A percentile compares a stretch with the other conserved stretches of the same genome.
phyloP scores from a whole-genome alignment of 2,329 filamentous ascomycete species.

The Alternaria consortialis region DNA sequence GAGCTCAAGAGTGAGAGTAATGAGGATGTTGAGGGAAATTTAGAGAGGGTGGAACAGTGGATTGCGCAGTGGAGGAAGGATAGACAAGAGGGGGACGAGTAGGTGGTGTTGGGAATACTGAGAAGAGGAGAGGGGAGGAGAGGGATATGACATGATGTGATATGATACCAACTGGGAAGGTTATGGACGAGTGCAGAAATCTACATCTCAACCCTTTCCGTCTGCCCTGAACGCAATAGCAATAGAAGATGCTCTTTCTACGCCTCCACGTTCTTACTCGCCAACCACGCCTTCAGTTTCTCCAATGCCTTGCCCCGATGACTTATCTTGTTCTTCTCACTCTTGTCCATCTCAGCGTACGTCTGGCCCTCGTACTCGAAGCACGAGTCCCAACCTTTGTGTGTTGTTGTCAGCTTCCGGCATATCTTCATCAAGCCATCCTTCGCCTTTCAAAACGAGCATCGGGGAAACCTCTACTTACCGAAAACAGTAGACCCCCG shows the following conservation, averaged over 20 bases:
- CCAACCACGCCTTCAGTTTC: constrained; percentile 85
- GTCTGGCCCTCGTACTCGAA: constrained; percentile 92
- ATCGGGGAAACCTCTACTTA: constrained; percentile 55
- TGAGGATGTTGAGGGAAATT: constrained; percentile 88
- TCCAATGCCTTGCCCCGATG: constrained; percentile 87
- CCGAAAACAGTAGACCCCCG: constrained; percentile 85
- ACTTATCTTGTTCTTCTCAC: constrained; percentile 88
- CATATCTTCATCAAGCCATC: background rate
- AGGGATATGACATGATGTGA: background rate
- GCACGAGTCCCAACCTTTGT: constrained; percentile 88
- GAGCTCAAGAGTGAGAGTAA: constrained; percentile 85
- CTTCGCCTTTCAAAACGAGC: background rate
- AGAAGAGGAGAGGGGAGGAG: background rate
- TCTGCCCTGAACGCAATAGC: background rate
- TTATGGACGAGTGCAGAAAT: background rate
- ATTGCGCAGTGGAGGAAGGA: constrained; percentile 81
- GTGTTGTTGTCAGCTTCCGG: constrained; percentile 5
- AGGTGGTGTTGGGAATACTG: background rate
- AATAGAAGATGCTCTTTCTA: constrained; percentile 8
- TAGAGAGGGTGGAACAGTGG: constrained; percentile 86
- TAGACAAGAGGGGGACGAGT: constrained; percentile 53
- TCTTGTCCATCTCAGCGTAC: constrained; percentile 94
- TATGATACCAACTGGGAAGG: constrained; percentile 9
- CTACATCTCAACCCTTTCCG: background rate
- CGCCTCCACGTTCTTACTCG: constrained; percentile 50